Conservation (phyloP, 2,329 filamentous ascomycete genomes). For the Colletotrichum melonis region DNA sequence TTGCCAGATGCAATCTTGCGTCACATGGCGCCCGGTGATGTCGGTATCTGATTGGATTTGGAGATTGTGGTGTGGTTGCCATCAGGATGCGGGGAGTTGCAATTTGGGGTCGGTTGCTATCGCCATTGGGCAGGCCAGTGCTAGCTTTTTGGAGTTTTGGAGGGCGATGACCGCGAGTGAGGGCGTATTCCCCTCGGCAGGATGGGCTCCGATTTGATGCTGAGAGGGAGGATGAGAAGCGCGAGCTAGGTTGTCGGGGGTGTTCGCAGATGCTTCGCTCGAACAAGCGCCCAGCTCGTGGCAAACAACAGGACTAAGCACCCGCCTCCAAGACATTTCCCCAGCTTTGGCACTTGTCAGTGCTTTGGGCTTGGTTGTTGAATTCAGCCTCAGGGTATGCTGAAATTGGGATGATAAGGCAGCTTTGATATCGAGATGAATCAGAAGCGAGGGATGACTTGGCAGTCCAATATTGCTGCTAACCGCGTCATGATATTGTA, state of each 20-base stretch:
- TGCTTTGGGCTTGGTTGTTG: not conserved
- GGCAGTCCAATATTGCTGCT: not conserved
- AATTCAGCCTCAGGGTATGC: not conserved
- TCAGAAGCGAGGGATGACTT: not conserved
- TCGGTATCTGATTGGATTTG: slow-evolving; percentile 26
- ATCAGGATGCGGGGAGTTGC: slow-evolving; percentile 32
- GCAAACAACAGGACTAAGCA: not conserved
- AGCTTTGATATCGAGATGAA: not conserved
- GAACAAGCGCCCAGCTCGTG: not conserved
- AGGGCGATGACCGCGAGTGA: not conserved
- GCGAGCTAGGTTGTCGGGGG: not conserved
- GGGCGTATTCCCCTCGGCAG: not conserved
- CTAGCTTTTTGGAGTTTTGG: not conserved
- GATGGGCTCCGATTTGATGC: slow-evolving; percentile 19
- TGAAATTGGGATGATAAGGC: not conserved
- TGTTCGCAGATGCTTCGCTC: not conserved
- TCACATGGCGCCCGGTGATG: slow-evolving; percentile 33
- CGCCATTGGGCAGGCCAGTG: slow-evolving; percentile 17
- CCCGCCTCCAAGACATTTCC: not conserved
- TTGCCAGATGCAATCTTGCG: slow-evolving; percentile 30
- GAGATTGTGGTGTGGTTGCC: slow-evolving; percentile 19
- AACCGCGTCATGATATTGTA: not conserved
- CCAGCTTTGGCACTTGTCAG: not conserved
- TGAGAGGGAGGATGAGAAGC: not conserved
- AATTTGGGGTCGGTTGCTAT: slow-evolving; percentile 1